Conservation (phyloP, 805 yeast genomes). For the Pichia californica region DNA sequence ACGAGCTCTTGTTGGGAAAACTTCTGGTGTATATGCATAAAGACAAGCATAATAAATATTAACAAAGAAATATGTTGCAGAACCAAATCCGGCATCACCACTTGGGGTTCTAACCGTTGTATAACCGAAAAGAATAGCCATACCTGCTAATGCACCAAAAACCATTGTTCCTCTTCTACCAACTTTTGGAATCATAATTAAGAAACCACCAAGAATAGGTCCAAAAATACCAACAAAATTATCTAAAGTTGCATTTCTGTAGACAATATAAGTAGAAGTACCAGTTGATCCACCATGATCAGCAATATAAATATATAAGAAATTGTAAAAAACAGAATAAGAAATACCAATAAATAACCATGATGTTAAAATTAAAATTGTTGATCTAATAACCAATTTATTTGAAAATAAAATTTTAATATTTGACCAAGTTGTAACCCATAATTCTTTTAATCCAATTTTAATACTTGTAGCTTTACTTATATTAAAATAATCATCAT, state of each 20-base stretch:
- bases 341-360: constrained; percentile 57
- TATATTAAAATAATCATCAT: constrained; percentile 18
- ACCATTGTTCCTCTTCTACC: constrained; percentile 56
- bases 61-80: constrained; percentile 42
- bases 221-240: constrained; percentile 45
- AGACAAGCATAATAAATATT: constrained; percentile 51
- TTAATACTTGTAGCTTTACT: constrained; percentile 17
- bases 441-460: constrained; percentile 22
- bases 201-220: constrained; percentile 44
- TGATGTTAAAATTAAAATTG: constrained; percentile 40
- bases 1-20: constrained; percentile 44
- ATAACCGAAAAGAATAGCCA: constrained; percentile 55
- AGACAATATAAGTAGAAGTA: constrained; percentile 32
- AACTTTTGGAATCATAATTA: constrained; percentile 29
- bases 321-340: constrained; percentile 51
- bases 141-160: constrained; percentile 45
- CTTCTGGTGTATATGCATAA: constrained; percentile 64
- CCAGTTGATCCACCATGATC: constrained; percentile 45
- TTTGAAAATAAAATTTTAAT: constrained; percentile 42
- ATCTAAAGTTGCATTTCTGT: constrained; percentile 43
- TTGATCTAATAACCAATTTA: constrained; percentile 36
- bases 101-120: constrained; percentile 52
- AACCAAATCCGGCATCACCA: constrained; percentile 45
- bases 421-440: constrained; percentile 31
- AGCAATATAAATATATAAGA: constrained; percentile 46